A percentile compares a stretch with the other conserved stretches of the same genome.
These are phyloP conservation scores for Jackrogersella minutella DNA, from an alignment of 495 filamentous ascomycete genomes.

Conservation along the genomic window DNA sequence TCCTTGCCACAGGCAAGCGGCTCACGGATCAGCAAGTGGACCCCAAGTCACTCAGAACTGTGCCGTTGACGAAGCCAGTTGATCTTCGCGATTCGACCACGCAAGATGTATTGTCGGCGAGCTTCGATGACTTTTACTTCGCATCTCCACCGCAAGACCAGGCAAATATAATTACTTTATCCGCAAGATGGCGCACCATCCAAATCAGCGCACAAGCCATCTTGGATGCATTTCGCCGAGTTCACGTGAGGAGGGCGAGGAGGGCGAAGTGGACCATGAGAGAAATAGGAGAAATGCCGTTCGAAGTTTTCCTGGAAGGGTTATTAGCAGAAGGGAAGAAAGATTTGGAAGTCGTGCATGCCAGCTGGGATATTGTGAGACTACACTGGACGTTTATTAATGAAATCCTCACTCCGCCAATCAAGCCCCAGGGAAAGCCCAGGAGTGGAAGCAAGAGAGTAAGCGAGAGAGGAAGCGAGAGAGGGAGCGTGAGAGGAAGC, in stretches of 20 bases:
- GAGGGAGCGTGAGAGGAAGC: no score
- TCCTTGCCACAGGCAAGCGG: neutral
- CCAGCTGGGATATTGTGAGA: neutral
- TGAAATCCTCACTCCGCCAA: neutral
- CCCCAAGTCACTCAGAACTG: neutral
- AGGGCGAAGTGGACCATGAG: constrained; percentile 5
- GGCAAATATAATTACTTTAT: no score
- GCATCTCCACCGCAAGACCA: neutral
- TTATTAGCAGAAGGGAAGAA: neutral
- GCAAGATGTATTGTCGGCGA: neutral
- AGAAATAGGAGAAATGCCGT: constrained; percentile 1
- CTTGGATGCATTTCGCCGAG: neutral
- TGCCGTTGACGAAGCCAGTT: neutral
- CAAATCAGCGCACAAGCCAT: no score
- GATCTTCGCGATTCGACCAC: neutral
- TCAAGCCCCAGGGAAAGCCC: no score
- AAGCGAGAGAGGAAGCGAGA: no score
- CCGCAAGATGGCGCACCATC: no score
- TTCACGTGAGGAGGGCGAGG: no score
- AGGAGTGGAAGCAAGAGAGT: no score
- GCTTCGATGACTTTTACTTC: neutral
- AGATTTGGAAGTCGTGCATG: neutral
- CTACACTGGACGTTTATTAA: neutral
- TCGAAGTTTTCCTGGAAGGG: constrained; percentile 6
- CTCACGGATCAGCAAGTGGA: neutral